Base-by-base conservation (phyloP, 176 grass and related monocot genomes). In the Typha latifolia region DNA sequence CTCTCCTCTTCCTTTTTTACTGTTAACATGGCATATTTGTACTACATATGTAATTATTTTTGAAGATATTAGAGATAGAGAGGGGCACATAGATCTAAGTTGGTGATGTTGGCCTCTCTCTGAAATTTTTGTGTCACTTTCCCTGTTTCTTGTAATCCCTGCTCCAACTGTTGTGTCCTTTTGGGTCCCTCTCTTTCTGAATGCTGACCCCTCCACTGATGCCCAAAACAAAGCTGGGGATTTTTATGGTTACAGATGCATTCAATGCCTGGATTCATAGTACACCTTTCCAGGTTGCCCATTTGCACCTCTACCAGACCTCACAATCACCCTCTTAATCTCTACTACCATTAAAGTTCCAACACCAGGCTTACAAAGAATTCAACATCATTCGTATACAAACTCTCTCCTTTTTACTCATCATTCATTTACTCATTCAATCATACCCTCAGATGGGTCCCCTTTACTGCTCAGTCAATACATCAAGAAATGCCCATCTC, bases 261-360 rank as follows among this genome's bases (percentile, higher is more conserved):
- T 80, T 88, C 73, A 87, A 80, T 80, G 79, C 4, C 73, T 70
- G 69, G 69, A 66, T 77, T 80, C 73, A 70, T 56, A 43, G 69
- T 12, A 69, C 64, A 29, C 80, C 62, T 26, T 77, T 80, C 32
- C 63, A 24, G n/a, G 31, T 16, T 37, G 32, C 32, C 63, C 9
- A 16, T 37, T 43, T 19, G 31, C 63, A 9, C 13, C 9, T 11
- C 14, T 37, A 64, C 13, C 10, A 29, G 27, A 14, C 62, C 8
- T 15, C 5, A 70, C 71, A 71, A 12, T 65, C 56, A 72, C 16
- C 77, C 78, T 51, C 82, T 51, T 50, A 20, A 24, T 12, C 52
- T 19, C 53, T 57, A 21, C 27, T 29, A 29, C 27, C 18, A 43
- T 43, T 57, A 57, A 16, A 16, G n/a, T 4, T 34, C 61, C 64